Evolutionary conservation across 805 yeast genomes (phyloP).

Genomic region (Pichia thaimueangensis): DNA sequence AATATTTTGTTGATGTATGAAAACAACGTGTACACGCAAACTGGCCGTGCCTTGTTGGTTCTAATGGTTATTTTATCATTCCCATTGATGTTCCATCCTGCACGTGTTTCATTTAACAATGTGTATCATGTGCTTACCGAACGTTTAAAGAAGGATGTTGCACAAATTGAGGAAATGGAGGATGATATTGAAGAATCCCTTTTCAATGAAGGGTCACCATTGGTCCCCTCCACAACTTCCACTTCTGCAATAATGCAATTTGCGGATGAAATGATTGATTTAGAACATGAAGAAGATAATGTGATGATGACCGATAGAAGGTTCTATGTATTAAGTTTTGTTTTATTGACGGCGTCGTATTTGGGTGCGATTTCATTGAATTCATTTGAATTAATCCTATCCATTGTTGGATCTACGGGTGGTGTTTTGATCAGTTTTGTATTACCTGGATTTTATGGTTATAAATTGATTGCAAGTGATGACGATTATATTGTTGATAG

Average conservation of each 20-base stretch:
- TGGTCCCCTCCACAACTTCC: neutral
- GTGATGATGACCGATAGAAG: constrained; percentile 43
- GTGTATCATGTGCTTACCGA: constrained; percentile 29
- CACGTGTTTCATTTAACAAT: constrained; percentile 67
- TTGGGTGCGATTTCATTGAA: constrained; percentile 50
- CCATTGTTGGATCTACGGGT: constrained; percentile 79
- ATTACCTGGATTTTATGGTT: constrained; percentile 74
- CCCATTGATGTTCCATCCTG: constrained; percentile 79
- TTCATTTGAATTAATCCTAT: constrained; percentile 62
- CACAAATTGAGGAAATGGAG: neutral
- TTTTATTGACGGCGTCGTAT: constrained; percentile 44
- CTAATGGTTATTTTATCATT: constrained; percentile 70
- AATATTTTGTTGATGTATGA: constrained; percentile 68
- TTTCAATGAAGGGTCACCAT: constrained; percentile 11
- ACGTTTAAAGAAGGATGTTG: neutral
- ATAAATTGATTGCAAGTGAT: constrained; percentile 39
- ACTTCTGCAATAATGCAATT: neutral
- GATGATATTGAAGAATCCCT: neutral
- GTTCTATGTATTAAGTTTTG: constrained; percentile 44
- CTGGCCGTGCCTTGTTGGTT: constrained; percentile 58
- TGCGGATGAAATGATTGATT: neutral
- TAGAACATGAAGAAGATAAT: constrained; percentile 25
- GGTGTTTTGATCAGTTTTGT: constrained; percentile 75
- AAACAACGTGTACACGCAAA: constrained; percentile 38
- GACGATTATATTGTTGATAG: constrained; percentile 14